These are phyloP conservation scores for Ramaria sp. DNA, from an alignment of 768 basidiomycete genomes.

Conservation along the genomic window DNA sequence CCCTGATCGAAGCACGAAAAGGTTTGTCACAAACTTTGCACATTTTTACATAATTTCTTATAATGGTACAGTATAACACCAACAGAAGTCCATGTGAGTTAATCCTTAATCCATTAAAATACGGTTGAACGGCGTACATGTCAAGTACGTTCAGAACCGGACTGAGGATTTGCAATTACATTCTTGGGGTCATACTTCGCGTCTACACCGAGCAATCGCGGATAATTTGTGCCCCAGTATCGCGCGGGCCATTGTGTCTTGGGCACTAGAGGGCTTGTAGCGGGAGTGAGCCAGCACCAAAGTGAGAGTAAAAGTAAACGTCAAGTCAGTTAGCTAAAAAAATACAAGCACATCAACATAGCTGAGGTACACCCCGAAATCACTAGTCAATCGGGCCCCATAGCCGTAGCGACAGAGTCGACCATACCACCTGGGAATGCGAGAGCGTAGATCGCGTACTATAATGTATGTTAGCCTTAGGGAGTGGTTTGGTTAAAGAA, in stretches of 20 bases:
- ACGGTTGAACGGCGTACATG: too few relatives aligned
- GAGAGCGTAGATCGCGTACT: neutral
- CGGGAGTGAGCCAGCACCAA: too few relatives aligned
- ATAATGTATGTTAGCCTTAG: too few relatives aligned
- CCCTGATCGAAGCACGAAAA: too few relatives aligned
- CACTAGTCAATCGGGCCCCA: neutral
- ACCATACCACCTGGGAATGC: neutral
- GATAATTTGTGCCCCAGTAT: slow-evolving; percentile 28
- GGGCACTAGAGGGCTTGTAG: neutral
- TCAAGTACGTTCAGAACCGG: neutral
- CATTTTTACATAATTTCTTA: too few relatives aligned
- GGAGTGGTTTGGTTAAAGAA: neutral
- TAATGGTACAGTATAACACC: too few relatives aligned
- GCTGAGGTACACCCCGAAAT: slow-evolving; percentile 2
- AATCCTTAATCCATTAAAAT: too few relatives aligned
- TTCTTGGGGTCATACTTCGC: slow-evolving; percentile 17
- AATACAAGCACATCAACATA: neutral
- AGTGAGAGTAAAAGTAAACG: too few relatives aligned
- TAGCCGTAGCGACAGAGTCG: neutral
- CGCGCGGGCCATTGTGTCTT: neutral
- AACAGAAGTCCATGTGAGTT: too few relatives aligned
- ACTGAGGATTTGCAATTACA: neutral
- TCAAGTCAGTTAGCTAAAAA: too few relatives aligned
- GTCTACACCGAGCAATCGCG: slow-evolving; percentile 20
- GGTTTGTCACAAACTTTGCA: too few relatives aligned